Percentiles rank a stretch among this genome's conserved stretches.
Conservation (phyloP, 768 basidiomycete species). For the Rhizopogon vesiculosus region DNA sequence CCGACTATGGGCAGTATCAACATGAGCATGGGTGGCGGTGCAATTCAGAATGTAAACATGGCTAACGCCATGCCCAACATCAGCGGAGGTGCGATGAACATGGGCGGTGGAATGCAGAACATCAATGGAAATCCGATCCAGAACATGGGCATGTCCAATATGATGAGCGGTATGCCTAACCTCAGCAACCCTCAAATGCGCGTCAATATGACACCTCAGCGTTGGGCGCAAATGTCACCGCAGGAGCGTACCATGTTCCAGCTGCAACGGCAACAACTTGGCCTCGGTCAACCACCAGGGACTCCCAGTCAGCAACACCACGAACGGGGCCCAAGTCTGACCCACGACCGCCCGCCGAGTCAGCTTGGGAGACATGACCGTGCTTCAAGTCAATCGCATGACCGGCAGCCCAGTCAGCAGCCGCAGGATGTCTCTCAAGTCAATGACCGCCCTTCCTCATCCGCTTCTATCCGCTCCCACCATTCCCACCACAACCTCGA, state of each 20-base stretch:
- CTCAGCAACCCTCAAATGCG: slow-evolving; percentile 11
- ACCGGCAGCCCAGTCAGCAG: slow-evolving; percentile 8
- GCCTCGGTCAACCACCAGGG: slow-evolving; percentile 6
- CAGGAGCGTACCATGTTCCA: slow-evolving; percentile 25
- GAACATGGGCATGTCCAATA: slow-evolving; percentile 13
- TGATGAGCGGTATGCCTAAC: slow-evolving; percentile 6
- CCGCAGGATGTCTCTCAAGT: background rate
- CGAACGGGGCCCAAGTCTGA: slow-evolving; percentile 17
- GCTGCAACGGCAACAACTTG: slow-evolving; percentile 21
- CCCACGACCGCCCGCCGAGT: slow-evolving; percentile 20
- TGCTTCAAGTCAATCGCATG: slow-evolving; percentile 18
- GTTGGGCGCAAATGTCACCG: slow-evolving; percentile 23
- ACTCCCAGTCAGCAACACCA: slow-evolving; percentile 13
- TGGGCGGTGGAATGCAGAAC: slow-evolving; percentile 16
- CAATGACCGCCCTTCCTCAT: slow-evolving; percentile 22
- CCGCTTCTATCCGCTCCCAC: slow-evolving; percentile 23
- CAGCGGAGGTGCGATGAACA: slow-evolving; percentile 14
- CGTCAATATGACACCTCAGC: slow-evolving; percentile 15
- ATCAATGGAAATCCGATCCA: slow-evolving; percentile 18
- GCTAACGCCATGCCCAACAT: slow-evolving; percentile 12
- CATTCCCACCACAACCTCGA: slow-evolving; percentile 21
- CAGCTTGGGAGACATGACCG: slow-evolving; percentile 21
- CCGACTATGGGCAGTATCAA: slow-evolving; percentile 17
- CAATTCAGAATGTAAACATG: slow-evolving; percentile 14
- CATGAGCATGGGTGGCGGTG: slow-evolving; percentile 17